Evolutionary conservation across 2,329 filamentous ascomycete genomes (phyloP), one percentile per base, ranked within the genome.

Genomic region (Monilinia fructigena): DNA sequence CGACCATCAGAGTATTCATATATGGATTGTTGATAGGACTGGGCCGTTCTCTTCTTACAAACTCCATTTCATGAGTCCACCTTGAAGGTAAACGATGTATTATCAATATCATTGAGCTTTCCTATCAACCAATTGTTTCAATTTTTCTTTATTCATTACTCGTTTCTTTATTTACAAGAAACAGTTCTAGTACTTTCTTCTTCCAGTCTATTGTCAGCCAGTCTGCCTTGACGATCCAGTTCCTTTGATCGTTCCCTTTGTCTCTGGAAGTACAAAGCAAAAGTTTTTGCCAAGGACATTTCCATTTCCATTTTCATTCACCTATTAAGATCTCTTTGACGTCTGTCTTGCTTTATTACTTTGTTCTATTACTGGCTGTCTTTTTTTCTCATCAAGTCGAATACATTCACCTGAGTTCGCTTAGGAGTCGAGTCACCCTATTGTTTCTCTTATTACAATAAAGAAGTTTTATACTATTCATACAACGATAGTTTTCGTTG

Each of bases 241-340:
- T n/a, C 38, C 38, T n/a, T 28, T 16, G 18, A n/a, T 23, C 10
- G 10, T 11, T 48, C n/a, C 35, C 26, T 63, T 55, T 31, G 48
- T 64, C 40, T 47, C 52, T 42, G 20, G 20, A 26, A 61, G 55
- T 61, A 61, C 63, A 66, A 66, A 66, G 47, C 20, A 45, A 64
- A 47, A 54, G 48, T 12, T 23, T 47, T 35, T 61, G 58, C 47
- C 47, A 42, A 61, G 60, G 6, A 28, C 35, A 12, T 50, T 35
- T 35, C 31, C 31, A 35, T 35, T 35, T 35, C 31, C 31, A 35
- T 35, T 35, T 35, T 1, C 7, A 8, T 8, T 50, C 58, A 26
- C 45, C 10, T 26, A n/a, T 50, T 52, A 20, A 61, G 18, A 35
- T 31, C 6, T 52, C 23, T 47, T 61, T 50, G 18, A 28, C 20